These are phyloP conservation scores for Ophiostoma perfectum DNA, from an alignment of 2,329 filamentous ascomycete genomes.

Conservation along the genomic window DNA sequence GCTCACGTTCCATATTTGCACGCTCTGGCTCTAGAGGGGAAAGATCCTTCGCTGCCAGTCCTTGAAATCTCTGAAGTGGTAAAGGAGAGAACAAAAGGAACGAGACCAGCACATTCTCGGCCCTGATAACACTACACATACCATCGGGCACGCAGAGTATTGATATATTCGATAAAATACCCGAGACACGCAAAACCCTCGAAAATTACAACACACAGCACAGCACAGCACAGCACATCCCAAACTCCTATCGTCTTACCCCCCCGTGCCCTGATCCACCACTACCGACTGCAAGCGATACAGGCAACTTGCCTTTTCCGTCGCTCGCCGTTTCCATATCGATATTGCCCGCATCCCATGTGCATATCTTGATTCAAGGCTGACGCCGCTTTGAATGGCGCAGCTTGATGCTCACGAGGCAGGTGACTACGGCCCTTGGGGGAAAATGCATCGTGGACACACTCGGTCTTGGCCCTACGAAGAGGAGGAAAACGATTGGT, in stretches of 20 bases:
- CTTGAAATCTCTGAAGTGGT: conserved; percentile 1
- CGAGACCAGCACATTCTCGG: not conserved
- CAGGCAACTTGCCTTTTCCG: conserved; percentile 8
- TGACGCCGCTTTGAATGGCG: conserved; percentile 34
- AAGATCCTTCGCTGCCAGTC: conserved; percentile 9
- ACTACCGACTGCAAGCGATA: conserved; percentile 13
- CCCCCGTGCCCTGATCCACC: conserved; percentile 9
- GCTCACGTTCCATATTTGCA: conserved; percentile 20
- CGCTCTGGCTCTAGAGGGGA: conserved; percentile 9
- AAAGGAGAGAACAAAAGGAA: not conserved
- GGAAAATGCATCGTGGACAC: conserved; percentile 28
- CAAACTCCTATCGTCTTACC: not conserved
- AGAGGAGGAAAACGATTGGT: conserved; percentile 31
- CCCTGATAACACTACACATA: not conserved
- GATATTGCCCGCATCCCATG: conserved; percentile 21
- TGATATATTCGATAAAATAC: not conserved
- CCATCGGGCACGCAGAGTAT: not conserved
- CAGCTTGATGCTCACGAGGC: conserved; percentile 30
- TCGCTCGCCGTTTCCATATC: not conserved
- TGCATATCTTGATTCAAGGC: conserved; percentile 27
- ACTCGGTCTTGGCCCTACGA: conserved; percentile 24
- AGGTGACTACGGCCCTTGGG: conserved; percentile 27
- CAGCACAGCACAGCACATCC: not conserved
- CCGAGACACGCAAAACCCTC: not conserved
- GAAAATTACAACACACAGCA: not conserved